Conservation (phyloP, 2,329 filamentous ascomycete species). For the Penicillium olsonii region DNA sequence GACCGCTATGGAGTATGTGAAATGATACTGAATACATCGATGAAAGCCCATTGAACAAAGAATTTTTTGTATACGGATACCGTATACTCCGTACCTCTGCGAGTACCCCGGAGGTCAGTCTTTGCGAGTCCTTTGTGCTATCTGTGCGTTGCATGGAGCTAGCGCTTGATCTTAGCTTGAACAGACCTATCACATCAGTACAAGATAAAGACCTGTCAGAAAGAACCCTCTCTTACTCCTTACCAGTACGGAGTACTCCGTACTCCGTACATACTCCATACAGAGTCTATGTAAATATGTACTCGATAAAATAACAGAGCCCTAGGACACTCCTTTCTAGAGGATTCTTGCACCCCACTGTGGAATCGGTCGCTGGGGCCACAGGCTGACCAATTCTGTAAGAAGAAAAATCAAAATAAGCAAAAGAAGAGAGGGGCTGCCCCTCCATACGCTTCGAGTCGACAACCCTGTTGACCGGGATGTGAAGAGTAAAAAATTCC, state of each 20-base stretch:
- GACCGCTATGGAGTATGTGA: too few relatives aligned
- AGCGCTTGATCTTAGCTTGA: background rate
- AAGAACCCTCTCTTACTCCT: background rate
- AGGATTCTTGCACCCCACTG: constrained; percentile 6
- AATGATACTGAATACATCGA: too few relatives aligned
- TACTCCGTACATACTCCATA: too few relatives aligned
- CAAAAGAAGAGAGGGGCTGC: constrained; percentile 19
- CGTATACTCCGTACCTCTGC: too few relatives aligned
- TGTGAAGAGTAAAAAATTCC: too few relatives aligned
- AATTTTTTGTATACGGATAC: too few relatives aligned
- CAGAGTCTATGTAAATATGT: too few relatives aligned
- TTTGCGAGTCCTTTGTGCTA: background rate
- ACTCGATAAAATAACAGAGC: background rate
- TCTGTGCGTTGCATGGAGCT: background rate
- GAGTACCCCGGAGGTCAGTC: background rate
- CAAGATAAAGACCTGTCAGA: constrained; percentile 1
- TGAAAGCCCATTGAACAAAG: too few relatives aligned
- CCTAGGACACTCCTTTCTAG: background rate
- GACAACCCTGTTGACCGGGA: background rate
- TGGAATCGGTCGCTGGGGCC: constrained; percentile 35
- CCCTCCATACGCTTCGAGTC: background rate
- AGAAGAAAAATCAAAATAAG: constrained; percentile 43
- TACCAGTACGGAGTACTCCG: too few relatives aligned
- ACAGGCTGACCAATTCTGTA: constrained; percentile 28
- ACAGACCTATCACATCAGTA: background rate